Evolutionary conservation across 768 basidiomycete species (phyloP).

Genomic region (Asterophora parasitica): DNA sequence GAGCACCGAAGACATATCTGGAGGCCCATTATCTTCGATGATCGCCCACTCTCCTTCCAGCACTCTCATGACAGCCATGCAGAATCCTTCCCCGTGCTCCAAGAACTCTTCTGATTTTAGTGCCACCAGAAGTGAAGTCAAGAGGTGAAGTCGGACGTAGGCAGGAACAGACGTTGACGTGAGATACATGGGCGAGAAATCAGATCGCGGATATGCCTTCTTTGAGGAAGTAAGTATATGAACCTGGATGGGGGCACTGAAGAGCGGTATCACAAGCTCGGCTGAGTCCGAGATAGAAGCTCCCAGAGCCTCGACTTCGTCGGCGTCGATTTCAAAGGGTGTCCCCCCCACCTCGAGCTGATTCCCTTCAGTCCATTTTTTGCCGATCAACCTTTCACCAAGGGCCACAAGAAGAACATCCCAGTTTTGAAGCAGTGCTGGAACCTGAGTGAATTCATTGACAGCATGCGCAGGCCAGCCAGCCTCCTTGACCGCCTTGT

Average conservation of each 20-base stretch:
- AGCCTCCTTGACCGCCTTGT: constrained; percentile 76
- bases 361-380: constrained; percentile 19
- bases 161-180: constrained; percentile 65
- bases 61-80: constrained; percentile 63
- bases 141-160: constrained; percentile 82
- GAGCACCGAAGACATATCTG: constrained; percentile 67
- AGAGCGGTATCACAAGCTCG: constrained; percentile 58
- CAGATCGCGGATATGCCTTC: constrained; percentile 38
- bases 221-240: constrained; percentile 56
- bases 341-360: constrained; percentile 5
- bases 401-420: constrained; percentile 52
- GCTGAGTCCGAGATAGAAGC: constrained; percentile 41
- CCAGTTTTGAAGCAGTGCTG: constrained; percentile 40
- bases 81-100: constrained; percentile 67
- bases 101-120: constrained; percentile 51
- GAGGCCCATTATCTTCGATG: constrained; percentile 67
- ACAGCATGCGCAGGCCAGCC: constrained; percentile 77
- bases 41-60: constrained; percentile 68
- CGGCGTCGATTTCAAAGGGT: constrained; percentile 33
- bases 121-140: constrained; percentile 55
- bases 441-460: constrained; percentile 43
- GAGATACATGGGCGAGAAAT: constrained; percentile 69
- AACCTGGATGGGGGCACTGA: constrained; percentile 59
- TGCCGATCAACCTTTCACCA: constrained; percentile 50
- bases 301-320: constrained; percentile 53